Evolutionary conservation across 2,329 filamentous ascomycete genomes (phyloP), one percentile per base, ranked within the genome.

Genomic region (Aspergillus aculeatus): DNA sequence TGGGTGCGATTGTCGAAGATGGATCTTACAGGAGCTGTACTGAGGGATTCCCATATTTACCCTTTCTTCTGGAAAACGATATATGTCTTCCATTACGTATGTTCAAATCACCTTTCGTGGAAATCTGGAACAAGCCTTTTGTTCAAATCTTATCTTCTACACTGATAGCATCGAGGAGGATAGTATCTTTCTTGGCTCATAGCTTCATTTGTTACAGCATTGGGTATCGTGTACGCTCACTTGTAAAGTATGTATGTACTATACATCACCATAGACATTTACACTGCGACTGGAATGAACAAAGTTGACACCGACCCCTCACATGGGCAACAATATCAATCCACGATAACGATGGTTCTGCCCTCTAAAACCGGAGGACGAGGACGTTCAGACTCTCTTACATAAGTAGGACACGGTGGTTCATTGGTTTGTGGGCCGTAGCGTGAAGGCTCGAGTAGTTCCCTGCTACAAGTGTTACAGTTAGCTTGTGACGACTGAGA

Each of bases 341-440:
- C 72, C 54, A 73, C 66, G 61, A 72, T 68, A 9, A 74, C 58
- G 47, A 72, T 47, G 23, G 60, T 60, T 53, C 68, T 63, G 50
- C 64, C 66, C 24, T 68, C 66, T 14, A 65, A 58, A 21, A 69
- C 50, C 47, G 65, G 31, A 58, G 67, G 60, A 21, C 58, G 62
- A 38, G 64, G 59, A 14, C 61, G 66, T 50, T 70, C 67, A 21
- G 64, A 62, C 38, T 64, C 58, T 57, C 66, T 64, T 23, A 68
- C 62, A 44, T 71, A 69, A 23, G 66, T 61, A 26, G 69, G 66
- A 49, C 63, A 61, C 29, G 59, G 65, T 32, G 66, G 68, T 54
- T 71, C 66, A n/a, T 58, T 57, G 51, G 62, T 59, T 24, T 61
- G 60, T 12, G 62, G 64, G 10, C 49, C 56, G 9, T 64, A 62